Percentiles rank a stretch among this genome's conserved stretches.
These are phyloP conservation scores for Penicillium crystallinum DNA, from an alignment of 495 filamentous ascomycete species.

Conservation along the genomic window DNA sequence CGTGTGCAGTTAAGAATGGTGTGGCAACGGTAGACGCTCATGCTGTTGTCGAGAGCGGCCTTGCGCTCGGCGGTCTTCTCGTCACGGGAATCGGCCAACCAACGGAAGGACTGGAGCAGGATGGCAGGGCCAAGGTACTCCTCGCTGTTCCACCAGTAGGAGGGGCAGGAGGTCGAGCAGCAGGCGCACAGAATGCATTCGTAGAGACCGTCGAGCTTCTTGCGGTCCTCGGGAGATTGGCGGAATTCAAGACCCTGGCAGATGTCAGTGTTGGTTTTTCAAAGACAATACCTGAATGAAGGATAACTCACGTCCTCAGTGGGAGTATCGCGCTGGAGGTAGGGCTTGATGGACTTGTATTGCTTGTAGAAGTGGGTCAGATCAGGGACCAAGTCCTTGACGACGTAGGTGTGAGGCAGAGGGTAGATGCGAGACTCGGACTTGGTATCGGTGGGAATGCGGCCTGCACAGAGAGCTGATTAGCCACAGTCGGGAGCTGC, in stretches of 20 bases:
- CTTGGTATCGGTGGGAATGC: conserved; percentile 77
- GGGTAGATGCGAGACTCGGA: conserved; percentile 94
- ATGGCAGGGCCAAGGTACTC: conserved; percentile 97
- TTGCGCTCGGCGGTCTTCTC: conserved; percentile 82
- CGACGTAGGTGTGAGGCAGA: conserved; percentile 96
- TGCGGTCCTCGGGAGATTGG: conserved; percentile 82
- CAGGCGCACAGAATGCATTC: conserved; percentile 99
- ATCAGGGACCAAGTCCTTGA: conserved; percentile 97
- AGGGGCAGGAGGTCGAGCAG: conserved; percentile 96
- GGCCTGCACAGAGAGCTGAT: conserved; percentile 53
- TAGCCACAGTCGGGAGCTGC: background rate
- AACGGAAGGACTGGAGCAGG: conserved; percentile 93
- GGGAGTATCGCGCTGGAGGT: conserved; percentile 81
- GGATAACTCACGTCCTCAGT: conserved; percentile 60
- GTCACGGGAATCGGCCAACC: conserved; percentile 89
- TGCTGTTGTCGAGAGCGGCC: conserved; percentile 90
- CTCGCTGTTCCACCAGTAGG: conserved; percentile 99
- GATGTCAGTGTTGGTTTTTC: conserved; percentile 5
- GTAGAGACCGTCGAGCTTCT: conserved; percentile 96
- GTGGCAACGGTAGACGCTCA: conserved; percentile 98
- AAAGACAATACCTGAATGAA: too few relatives aligned
- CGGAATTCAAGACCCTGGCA: conserved; percentile 73
- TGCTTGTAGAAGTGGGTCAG: conserved; percentile 99
- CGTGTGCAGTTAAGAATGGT: conserved; percentile 97
- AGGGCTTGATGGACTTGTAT: conserved; percentile 99